phyloP scores from a whole-genome alignment of 2,329 filamentous ascomycete genomes.

The Fusarium acutatum region DNA sequence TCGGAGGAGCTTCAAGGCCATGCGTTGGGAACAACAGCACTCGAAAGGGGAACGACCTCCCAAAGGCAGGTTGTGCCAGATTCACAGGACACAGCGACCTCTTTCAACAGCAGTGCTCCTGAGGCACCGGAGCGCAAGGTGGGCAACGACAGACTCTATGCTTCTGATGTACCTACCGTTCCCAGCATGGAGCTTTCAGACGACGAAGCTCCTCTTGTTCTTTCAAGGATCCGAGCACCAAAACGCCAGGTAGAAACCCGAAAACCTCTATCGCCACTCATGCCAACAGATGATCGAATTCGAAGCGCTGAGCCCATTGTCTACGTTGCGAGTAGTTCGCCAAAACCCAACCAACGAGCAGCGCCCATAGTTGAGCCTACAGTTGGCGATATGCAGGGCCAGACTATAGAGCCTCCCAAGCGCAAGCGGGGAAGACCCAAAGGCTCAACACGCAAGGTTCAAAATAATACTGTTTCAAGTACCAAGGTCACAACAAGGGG shows the following conservation, averaged over 20 bases:
- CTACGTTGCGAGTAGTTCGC: neutral
- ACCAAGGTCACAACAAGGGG: neutral
- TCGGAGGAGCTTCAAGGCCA: neutral
- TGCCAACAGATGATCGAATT: neutral
- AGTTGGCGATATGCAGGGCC: neutral
- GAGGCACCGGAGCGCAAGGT: constrained; percentile 1
- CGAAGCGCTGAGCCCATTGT: neutral
- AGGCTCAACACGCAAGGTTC: neutral
- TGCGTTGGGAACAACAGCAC: neutral
- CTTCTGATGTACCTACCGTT: neutral
- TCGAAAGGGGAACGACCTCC: neutral
- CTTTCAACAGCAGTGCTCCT: constrained; percentile 35
- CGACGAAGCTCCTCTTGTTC: constrained; percentile 47
- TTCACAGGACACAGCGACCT: constrained; percentile 41
- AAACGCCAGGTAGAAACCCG: neutral
- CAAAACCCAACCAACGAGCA: neutral
- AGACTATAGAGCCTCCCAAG: constrained; percentile 5
- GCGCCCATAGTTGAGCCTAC: neutral
- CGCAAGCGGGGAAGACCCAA: constrained; percentile 37
- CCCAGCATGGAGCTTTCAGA: constrained; percentile 46
- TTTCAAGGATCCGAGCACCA: constrained; percentile 14
- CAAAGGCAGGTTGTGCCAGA: constrained; percentile 37
- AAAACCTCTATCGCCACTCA: neutral
- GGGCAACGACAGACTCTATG: neutral
- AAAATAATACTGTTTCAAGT: neutral